Evolutionary conservation across 2,329 filamentous ascomycete genomes (phyloP).

Genomic region (Harringtonia lauricola): DNA sequence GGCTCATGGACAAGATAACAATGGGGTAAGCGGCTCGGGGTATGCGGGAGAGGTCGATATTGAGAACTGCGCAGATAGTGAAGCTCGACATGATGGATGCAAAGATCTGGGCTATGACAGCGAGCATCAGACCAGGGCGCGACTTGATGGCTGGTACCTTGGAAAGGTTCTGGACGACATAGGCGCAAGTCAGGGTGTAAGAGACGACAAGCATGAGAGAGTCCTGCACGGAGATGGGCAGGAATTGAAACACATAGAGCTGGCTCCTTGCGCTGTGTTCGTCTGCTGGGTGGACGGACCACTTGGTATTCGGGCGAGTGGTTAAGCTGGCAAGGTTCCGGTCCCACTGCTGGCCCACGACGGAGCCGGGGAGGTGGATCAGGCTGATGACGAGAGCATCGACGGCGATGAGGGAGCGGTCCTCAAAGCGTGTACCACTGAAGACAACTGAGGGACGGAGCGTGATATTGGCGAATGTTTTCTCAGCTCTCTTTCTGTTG

Average conservation of each 20-base stretch:
- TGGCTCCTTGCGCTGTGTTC: constrained; percentile 43
- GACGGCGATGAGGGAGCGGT: constrained; percentile 55
- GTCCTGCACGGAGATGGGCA: constrained; percentile 59
- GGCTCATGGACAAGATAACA: constrained; percentile 64
- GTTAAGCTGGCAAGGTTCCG: constrained; percentile 43
- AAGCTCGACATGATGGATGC: constrained; percentile 71
- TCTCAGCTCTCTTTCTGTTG: constrained; percentile 49
- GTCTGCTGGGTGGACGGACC: constrained; percentile 54
- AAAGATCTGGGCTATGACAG: constrained; percentile 57
- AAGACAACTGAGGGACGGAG: constrained; percentile 71
- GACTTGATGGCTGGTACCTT: constrained; percentile 68
- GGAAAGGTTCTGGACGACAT: constrained; percentile 56
- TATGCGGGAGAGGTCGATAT: constrained; percentile 64
- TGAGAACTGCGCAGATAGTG: constrained; percentile 65
- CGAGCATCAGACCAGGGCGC: constrained; percentile 58
- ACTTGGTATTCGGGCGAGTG: constrained; percentile 36
- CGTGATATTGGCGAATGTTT: constrained; percentile 61
- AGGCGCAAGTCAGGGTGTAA: constrained; percentile 51
- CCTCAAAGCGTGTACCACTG: constrained; percentile 66
- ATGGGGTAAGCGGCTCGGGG: constrained; percentile 65
- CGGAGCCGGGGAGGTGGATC: constrained; percentile 55
- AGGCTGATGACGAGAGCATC: constrained; percentile 72
- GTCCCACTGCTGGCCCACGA: constrained; percentile 55
- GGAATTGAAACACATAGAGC: constrained; percentile 70
- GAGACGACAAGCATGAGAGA: constrained; percentile 51